Evolutionary conservation across 208 protist genomes (phyloP), one percentile per base, ranked within the genome.

Genomic region (Angomonas desouzai): DNA sequence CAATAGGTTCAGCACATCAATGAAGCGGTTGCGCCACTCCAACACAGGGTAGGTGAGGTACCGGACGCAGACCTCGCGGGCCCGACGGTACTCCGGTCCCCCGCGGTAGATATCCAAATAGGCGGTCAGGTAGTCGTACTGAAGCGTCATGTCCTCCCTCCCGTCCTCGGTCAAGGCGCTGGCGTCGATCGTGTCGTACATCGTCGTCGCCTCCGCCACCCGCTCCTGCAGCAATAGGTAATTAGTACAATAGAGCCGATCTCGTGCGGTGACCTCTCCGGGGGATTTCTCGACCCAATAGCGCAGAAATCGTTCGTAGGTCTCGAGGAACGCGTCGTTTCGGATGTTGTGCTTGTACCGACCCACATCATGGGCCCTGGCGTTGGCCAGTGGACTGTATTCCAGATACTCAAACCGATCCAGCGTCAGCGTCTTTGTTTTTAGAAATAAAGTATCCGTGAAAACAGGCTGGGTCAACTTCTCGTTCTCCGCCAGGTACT

Each of bases 311-410:
- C 9, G 18, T 22, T 38, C 7, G 45, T 64, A 64, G 6, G 59
- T 53, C 28, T 64, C 43, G 10, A n/a, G 38, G 59, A 64, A 64
- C 45, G 48, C 36, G 22, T 2, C 28, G 33, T 55, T 67, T 25
- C 48, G 62, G 33, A 66, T 66, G 62, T 66, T 66, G 62, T 66
- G 62, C 62, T 58, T 56, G 62, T 58, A 55, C 30, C 36, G 29
- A 11, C 62, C 62, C 4, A 67, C 20, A 20, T 67, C 62, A 53
- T 67, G 62, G 38, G 51, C 51, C 36, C 62, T 49, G 30, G 62
- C 48, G 30, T 23, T 40, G 13, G 53, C 62, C 49, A 67, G 51
- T 13, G 62, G 62, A 53, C 33, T 67, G 62, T 59, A 67, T 33
- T 67, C 62, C 28, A 27, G 16, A 53, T 51, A 67, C 49, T 45